A percentile compares a stretch with the other conserved stretches of the same genome.
phyloP scores from a whole-genome alignment of 169 alveolate genomes.

The Eimeria maxima region DNA sequence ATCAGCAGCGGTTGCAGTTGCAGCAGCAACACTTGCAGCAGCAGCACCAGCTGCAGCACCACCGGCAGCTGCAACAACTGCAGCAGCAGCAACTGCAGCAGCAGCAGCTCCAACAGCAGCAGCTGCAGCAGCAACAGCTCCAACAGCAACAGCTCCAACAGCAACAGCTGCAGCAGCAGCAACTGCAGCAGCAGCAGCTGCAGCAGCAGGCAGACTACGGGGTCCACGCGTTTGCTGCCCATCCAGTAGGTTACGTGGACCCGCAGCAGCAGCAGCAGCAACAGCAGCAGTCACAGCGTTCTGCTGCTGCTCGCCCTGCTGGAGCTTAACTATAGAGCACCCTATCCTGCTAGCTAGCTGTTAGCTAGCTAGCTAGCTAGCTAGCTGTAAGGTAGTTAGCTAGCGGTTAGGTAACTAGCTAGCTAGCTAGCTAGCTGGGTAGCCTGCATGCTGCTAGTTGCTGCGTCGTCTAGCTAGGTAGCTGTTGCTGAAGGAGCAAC shows the following conservation, averaged over 20 bases:
- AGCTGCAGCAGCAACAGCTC: conserved; percentile 34
- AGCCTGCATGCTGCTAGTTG: neutral
- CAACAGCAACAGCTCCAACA: conserved; percentile 37
- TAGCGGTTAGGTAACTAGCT: no score
- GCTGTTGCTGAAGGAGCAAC: neutral
- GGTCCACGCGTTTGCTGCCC: conserved; percentile 19
- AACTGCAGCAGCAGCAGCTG: conserved; percentile 39
- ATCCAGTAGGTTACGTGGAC: conserved; percentile 18
- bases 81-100: conserved; percentile 17
- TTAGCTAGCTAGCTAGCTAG: conserved; percentile 25
- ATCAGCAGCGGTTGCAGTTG: conserved; percentile 1
- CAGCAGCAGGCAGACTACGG: conserved; percentile 40
- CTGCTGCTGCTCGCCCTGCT: conserved; percentile 46
- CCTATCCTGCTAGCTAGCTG: conserved; percentile 10
- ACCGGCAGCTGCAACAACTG: neutral
- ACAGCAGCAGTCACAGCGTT: conserved; percentile 51
- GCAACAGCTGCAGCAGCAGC: conserved; percentile 33
- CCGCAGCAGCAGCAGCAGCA: conserved; percentile 50
- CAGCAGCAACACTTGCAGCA: conserved; percentile 2
- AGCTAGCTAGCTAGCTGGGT: no score
- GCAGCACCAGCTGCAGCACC: conserved; percentile 11
- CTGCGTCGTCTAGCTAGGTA: neutral
- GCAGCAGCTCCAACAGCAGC: conserved; percentile 27
- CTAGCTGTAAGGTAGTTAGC: neutral
- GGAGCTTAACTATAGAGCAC: conserved; percentile 24